Conservation (phyloP, 805 yeast genomes). For the Zygoascus flipseniorum region DNA sequence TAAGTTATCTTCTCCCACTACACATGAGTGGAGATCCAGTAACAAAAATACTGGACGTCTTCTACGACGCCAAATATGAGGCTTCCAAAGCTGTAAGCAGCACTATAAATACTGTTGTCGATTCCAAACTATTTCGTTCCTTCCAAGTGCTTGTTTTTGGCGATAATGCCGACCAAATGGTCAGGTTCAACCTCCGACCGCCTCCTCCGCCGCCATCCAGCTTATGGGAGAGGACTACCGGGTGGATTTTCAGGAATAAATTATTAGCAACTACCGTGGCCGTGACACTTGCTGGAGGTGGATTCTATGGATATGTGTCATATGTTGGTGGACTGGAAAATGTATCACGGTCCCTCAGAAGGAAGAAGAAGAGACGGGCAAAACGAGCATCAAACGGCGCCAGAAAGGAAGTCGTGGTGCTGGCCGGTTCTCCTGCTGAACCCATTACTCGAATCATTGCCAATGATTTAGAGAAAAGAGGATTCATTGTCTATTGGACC, state of each 20-base stretch:
- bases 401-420: constrained; percentile 62
- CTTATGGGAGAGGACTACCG: constrained; percentile 9
- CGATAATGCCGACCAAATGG: not conserved
- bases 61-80: constrained; percentile 12
- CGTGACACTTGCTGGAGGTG: constrained; percentile 16
- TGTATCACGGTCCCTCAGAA: not conserved
- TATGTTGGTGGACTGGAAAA: constrained; percentile 1
- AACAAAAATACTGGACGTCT: constrained; percentile 13
- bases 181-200: not conserved
- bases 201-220: constrained; percentile 24
- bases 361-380: constrained; percentile 41
- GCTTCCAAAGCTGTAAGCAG: constrained; percentile 8
- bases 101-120: constrained; percentile 10
- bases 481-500: constrained; percentile 74
- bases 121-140: constrained; percentile 12
- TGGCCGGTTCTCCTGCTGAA: constrained; percentile 71
- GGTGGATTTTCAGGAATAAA: constrained; percentile 23
- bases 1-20: not conserved
- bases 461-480: constrained; percentile 65
- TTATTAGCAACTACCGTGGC: constrained; percentile 14
- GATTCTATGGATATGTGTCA: constrained; percentile 14
- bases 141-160: constrained; percentile 10
- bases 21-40: constrained; percentile 14
- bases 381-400: constrained; percentile 59
- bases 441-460: constrained; percentile 64